A percentile compares a stretch with the other conserved stretches of the same genome.
Evolutionary conservation across 495 filamentous ascomycete genomes (phyloP).

Genomic region (Penicillium robsamsonii): DNA sequence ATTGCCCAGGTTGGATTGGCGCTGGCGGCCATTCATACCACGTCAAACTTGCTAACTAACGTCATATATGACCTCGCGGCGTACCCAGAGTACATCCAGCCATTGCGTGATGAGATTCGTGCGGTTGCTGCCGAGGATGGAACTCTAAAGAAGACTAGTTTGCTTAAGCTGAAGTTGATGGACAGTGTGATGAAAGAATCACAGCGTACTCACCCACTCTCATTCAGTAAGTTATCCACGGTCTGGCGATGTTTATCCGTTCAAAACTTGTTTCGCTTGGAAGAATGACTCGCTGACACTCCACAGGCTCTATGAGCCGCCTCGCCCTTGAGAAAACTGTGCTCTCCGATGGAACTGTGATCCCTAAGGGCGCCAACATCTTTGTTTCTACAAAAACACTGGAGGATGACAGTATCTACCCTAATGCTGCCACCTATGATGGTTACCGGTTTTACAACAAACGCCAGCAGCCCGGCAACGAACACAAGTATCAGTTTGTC

Average conservation of each 20-base stretch:
- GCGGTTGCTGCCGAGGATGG: conserved; percentile 36
- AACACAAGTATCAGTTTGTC: conserved; percentile 45
- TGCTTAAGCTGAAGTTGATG: conserved; percentile 52
- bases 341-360: conserved; percentile 35
- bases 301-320: conserved; percentile 44
- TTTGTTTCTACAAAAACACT: conserved; percentile 32
- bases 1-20: conserved; percentile 34
- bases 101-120: conserved; percentile 39
- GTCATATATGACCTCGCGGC: conserved; percentile 42
- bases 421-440: conserved; percentile 44
- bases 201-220: conserved; percentile 31
- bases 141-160: conserved; percentile 45
- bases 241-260: not conserved
- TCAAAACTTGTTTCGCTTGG: not conserved
- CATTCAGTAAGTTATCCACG: conserved; percentile 32
- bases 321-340: conserved; percentile 29
- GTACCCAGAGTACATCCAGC: conserved; percentile 36
- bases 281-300: not conserved
- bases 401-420: conserved; percentile 43
- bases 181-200: conserved; percentile 44
- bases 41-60: conserved; percentile 38
- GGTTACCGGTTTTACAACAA: conserved; percentile 46
- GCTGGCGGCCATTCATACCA: conserved; percentile 49
- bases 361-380: conserved; percentile 38
- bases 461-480: conserved; percentile 42